Conservation (phyloP, 768 basidiomycete species). For the Amanita subjunquillea region DNA sequence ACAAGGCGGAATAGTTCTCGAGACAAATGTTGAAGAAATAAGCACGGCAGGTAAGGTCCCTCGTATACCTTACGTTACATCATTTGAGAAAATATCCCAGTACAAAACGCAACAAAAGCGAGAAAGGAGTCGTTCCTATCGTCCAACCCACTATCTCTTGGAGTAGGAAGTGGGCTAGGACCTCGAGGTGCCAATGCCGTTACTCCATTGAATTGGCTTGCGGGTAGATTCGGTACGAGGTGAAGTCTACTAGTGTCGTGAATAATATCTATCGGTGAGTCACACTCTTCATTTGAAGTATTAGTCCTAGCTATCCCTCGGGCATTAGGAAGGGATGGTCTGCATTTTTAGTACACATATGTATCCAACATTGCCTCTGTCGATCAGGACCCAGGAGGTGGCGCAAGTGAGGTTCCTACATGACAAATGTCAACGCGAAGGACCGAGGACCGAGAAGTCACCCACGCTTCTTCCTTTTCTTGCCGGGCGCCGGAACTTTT, state of each 20-base stretch:
- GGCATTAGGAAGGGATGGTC: neutral
- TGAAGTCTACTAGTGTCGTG: constrained; percentile 10
- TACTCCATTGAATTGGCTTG: constrained; percentile 73
- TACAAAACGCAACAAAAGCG: constrained; percentile 57
- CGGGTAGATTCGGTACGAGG: constrained; percentile 55
- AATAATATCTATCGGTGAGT: no score
- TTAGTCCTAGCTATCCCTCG: neutral
- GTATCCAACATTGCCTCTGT: neutral
- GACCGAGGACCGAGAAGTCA: constrained; percentile 7
- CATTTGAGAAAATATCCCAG: constrained; percentile 25
- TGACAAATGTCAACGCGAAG: constrained; percentile 2
- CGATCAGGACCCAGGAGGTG: constrained; percentile 19
- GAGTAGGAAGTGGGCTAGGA: constrained; percentile 51
- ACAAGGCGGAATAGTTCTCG: constrained; percentile 91
- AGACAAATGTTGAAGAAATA: constrained; percentile 89
- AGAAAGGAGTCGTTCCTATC: constrained; percentile 72
- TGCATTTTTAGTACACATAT: neutral
- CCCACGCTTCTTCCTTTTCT: constrained; percentile 74
- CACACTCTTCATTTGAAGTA: neutral
- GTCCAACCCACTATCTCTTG: constrained; percentile 71
- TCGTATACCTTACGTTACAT: neutral
- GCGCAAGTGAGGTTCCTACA: constrained; percentile 27
- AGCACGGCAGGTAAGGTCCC: constrained; percentile 49
- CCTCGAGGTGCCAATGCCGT: constrained; percentile 51
- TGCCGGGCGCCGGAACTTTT: constrained; percentile 31